A percentile compares a stretch with the other conserved stretches of the same genome.
Evolutionary conservation across 768 basidiomycete species (phyloP).

Genomic region (Hygrocybe punicea): DNA sequence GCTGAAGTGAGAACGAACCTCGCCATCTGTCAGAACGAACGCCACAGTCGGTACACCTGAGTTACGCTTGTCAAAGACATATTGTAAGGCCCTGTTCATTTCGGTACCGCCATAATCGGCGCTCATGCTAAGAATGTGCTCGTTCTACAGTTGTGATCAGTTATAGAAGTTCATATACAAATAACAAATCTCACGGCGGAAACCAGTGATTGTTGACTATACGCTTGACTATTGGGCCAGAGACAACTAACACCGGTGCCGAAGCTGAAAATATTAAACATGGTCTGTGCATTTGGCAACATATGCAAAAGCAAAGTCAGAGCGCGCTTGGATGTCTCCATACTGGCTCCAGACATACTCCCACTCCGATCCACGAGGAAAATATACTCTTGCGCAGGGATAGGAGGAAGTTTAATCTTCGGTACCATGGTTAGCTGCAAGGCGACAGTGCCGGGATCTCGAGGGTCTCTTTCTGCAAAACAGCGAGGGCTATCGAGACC

Average conservation of each 20-base stretch:
- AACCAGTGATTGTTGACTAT: slow-evolving; percentile 31
- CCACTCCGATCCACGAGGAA: slow-evolving; percentile 60
- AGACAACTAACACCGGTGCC: slow-evolving; percentile 30
- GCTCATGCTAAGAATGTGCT: slow-evolving; percentile 38
- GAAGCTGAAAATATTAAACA: slow-evolving; percentile 61
- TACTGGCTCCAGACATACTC: slow-evolving; percentile 45
- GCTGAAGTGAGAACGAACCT: slow-evolving; percentile 25
- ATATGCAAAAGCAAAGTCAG: slow-evolving; percentile 47
- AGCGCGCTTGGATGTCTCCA: slow-evolving; percentile 48
- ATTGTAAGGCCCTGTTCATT: slow-evolving; percentile 39
- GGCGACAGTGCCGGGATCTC: slow-evolving; percentile 36
- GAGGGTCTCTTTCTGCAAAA: slow-evolving; percentile 39
- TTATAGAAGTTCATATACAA: not conserved
- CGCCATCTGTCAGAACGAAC: slow-evolving; percentile 60
- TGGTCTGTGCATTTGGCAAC: slow-evolving; percentile 41
- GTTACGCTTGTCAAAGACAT: slow-evolving; percentile 36
- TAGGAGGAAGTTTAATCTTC: slow-evolving; percentile 42
- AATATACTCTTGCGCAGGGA: slow-evolving; percentile 52
- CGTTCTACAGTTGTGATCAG: slow-evolving; percentile 28
- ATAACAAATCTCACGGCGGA: slow-evolving; percentile 36
- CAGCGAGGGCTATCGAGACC: slow-evolving; percentile 54
- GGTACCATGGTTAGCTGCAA: slow-evolving; percentile 57
- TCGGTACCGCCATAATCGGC: slow-evolving; percentile 54
- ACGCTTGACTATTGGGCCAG: slow-evolving; percentile 36
- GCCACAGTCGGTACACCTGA: slow-evolving; percentile 42